Conservation (phyloP, 345 rosid genomes). For the Hibiscus syriacus region DNA sequence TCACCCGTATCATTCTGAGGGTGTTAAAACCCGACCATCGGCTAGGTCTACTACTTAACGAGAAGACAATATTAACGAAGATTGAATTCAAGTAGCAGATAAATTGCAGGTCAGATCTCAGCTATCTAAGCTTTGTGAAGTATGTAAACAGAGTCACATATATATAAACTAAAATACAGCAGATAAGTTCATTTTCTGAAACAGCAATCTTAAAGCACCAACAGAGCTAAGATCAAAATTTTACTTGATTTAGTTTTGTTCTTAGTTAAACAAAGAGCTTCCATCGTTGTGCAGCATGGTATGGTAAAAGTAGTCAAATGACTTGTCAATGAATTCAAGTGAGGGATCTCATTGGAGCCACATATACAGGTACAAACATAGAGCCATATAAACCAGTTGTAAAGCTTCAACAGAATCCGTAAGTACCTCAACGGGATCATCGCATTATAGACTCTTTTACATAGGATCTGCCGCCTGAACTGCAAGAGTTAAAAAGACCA, state of each 20-base stretch:
- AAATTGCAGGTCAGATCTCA: background rate
- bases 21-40: background rate
- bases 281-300: background rate
- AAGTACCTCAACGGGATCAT: conserved; percentile 21
- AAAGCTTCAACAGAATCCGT: conserved; percentile 6
- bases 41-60: background rate
- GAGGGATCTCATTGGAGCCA: background rate
- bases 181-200: background rate
- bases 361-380: background rate
- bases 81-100: background rate
- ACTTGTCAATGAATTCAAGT: background rate
- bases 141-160: background rate
- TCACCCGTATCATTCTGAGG: no score
- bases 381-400: background rate
- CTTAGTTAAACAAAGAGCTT: conserved; percentile 5
- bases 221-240: background rate
- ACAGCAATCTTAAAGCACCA: background rate
- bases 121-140: background rate
- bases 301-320: conserved; percentile 5
- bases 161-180: background rate
- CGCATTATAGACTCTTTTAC: conserved; percentile 86
- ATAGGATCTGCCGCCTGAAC: conserved; percentile 81
- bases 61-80: background rate
- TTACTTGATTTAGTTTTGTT: background rate
- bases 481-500: conserved; percentile 27